Evolutionary conservation across 805 yeast species (phyloP).

Genomic region (Wickerhamiella azymoides): DNA sequence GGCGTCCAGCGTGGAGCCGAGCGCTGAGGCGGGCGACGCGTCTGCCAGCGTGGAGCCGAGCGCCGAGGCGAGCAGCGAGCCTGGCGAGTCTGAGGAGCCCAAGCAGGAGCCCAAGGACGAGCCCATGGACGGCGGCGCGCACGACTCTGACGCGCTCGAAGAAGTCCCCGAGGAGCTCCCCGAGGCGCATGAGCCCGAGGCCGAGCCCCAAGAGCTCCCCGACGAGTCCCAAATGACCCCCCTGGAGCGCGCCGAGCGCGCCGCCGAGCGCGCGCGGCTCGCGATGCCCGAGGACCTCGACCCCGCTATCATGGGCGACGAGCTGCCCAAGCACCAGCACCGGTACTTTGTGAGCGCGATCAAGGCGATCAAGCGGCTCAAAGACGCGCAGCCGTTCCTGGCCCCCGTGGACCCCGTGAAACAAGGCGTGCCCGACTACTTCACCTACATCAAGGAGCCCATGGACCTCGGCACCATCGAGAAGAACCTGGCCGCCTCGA

Average conservation of each 20-base stretch:
- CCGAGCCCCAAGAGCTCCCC: background rate
- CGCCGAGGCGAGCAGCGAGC: background rate
- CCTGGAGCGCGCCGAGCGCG: constrained; percentile 17
- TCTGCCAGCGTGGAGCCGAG: background rate
- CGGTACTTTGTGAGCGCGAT: constrained; percentile 66
- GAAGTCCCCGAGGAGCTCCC: background rate
- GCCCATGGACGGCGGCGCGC: background rate
- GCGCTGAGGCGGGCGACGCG: background rate
- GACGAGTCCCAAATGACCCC: constrained; percentile 11
- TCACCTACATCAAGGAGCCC: constrained; percentile 68
- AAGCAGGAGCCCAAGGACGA: background rate
- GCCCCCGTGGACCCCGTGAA: constrained; percentile 83
- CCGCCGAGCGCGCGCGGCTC: constrained; percentile 16
- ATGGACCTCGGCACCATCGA: constrained; percentile 93
- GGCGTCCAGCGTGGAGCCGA: background rate
- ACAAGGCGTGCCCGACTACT: constrained; percentile 81
- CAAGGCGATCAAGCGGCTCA: constrained; percentile 75
- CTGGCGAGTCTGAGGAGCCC: background rate
- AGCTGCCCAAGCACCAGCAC: constrained; percentile 51
- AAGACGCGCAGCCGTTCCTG: constrained; percentile 83
- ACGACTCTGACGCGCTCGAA: too few species aligned
- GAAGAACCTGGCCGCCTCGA: constrained; percentile 52
- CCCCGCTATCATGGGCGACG: constrained; percentile 15
- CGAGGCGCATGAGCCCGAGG: background rate
- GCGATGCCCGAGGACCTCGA: constrained; percentile 19